Conservation (phyloP, 2,329 filamentous ascomycete genomes). For the Magnaporthiopsis poae region DNA sequence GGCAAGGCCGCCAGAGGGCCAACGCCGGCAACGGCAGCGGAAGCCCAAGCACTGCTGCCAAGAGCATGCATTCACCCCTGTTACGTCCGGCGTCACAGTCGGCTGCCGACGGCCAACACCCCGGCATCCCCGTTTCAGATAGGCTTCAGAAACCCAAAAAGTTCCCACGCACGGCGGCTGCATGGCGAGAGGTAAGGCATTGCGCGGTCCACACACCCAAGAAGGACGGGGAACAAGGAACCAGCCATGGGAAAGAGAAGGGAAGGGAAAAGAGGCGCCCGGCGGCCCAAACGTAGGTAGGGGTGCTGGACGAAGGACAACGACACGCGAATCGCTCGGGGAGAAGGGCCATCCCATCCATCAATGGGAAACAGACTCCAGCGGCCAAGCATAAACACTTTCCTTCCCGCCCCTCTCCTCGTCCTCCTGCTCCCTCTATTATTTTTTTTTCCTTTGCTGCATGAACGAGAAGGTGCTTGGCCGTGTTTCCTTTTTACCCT, state of each 20-base stretch:
- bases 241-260: neutral
- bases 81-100: neutral
- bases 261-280: neutral
- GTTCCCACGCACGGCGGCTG: neutral
- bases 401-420: neutral
- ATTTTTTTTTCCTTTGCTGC: neutral
- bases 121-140: constrained; percentile 18
- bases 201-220: neutral
- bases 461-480: neutral
- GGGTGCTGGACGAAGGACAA: too few relatives aligned
- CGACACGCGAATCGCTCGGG: neutral
- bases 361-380: neutral
- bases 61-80: neutral
- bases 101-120: neutral
- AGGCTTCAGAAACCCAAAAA: constrained; percentile 18
- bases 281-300: too few relatives aligned
- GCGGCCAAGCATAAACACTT: neutral
- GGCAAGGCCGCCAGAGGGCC: neutral
- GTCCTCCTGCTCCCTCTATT: constrained; percentile 6
- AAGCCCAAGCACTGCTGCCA: neutral
- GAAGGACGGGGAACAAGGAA: neutral
- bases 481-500: constrained; percentile 12
- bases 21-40: neutral
- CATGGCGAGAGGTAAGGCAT: constrained; percentile 5
- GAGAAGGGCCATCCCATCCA: neutral